Evolutionary conservation across 768 basidiomycete genomes (phyloP).

Genomic region (Lentinula detonsa): DNA sequence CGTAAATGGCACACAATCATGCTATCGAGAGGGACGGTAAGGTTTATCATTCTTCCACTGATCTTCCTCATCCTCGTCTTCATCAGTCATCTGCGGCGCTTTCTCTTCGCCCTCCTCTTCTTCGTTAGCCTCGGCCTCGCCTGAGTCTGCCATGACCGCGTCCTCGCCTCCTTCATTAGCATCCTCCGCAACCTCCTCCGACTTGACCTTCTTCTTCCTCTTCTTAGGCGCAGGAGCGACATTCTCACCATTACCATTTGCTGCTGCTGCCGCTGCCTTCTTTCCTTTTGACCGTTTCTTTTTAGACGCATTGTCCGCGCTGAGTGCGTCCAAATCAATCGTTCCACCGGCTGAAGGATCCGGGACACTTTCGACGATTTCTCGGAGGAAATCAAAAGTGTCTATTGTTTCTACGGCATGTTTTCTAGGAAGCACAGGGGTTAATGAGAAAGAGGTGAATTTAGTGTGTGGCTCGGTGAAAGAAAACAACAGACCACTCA

Average conservation of each 20-base stretch:
- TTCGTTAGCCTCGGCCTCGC: conserved; percentile 25
- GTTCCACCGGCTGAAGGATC: conserved; percentile 86
- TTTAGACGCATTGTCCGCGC: conserved; percentile 30
- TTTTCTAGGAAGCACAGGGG: conserved; percentile 48
- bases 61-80: conserved; percentile 2
- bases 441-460: too few species aligned
- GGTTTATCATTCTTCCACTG: conserved; percentile 4
- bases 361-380: conserved; percentile 79
- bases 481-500: conserved; percentile 28
- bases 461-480: too few species aligned
- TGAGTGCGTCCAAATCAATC: conserved; percentile 63
- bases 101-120: conserved; percentile 15
- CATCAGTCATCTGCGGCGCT: conserved; percentile 2
- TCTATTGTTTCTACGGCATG: conserved; percentile 84
- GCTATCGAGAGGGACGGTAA: not conserved
- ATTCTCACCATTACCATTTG: too few species aligned
- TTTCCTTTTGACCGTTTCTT: conserved; percentile 58
- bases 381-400: conserved; percentile 91
- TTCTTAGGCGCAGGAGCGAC: conserved; percentile 37
- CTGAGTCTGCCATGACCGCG: conserved; percentile 17
- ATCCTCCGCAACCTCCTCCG: conserved; percentile 26
- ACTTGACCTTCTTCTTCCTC: conserved; percentile 45
- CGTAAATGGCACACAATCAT: not conserved
- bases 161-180: conserved; percentile 27
- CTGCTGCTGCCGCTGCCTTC: conserved; percentile 30